These are phyloP conservation scores for Larix kaempferi DNA, from an alignment of 75 land plant species.

Conservation along the genomic window DNA sequence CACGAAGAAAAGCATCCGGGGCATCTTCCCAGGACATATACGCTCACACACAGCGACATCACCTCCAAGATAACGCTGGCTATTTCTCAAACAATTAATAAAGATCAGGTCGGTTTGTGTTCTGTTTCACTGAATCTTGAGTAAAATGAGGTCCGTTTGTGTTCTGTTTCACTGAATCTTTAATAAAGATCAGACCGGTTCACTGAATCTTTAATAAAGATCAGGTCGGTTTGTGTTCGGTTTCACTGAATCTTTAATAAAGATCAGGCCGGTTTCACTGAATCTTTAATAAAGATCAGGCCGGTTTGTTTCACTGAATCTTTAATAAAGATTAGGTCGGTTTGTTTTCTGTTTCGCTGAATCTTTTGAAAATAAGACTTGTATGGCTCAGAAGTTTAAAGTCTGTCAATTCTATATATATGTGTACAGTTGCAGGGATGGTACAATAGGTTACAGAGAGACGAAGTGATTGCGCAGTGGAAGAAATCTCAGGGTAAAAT, in stretches of 20 bases:
- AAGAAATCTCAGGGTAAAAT: constrained; percentile 58
- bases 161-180: background rate
- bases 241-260: background rate
- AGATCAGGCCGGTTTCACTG: too few relatives aligned
- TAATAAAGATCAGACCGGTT: too few relatives aligned
- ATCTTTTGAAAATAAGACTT: background rate
- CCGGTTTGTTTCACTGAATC: background rate
- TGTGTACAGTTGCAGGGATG: constrained; percentile 62
- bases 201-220: too few relatives aligned
- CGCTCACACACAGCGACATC: constrained; percentile 78
- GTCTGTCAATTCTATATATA: background rate
- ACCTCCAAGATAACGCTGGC: constrained; percentile 75
- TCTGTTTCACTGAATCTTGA: background rate
- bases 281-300: too few relatives aligned
- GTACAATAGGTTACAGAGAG: constrained; percentile 69
- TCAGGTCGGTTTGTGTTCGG: background rate
- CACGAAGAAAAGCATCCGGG: constrained; percentile 65
- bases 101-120: constrained; percentile 44
- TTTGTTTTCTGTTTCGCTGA: background rate
- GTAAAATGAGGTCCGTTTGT: background rate
- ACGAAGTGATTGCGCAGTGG: constrained; percentile 90
- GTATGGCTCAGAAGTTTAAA: background rate
- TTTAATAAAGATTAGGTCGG: constrained; percentile 62
- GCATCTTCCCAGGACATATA: constrained; percentile 67
- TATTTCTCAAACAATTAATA: constrained; percentile 66